Conservation (phyloP, 2,329 filamentous ascomycete species). For the Pseudogymnoascus verrucosus region DNA sequence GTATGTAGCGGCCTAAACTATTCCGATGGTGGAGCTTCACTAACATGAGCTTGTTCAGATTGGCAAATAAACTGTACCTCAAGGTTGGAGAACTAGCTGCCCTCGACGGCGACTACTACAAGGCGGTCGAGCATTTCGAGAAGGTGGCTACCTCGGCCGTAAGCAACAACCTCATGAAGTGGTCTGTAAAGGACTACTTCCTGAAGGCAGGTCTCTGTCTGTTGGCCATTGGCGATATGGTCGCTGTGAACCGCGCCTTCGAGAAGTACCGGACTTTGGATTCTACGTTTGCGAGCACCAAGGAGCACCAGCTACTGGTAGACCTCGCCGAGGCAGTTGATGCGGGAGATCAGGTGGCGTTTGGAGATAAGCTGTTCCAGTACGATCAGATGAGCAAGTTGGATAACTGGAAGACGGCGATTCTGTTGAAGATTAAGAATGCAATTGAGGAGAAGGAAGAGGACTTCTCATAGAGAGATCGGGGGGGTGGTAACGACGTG, state of each 20-base stretch:
- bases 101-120: constrained; percentile 74
- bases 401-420: constrained; percentile 93
- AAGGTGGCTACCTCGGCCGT: constrained; percentile 70
- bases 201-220: constrained; percentile 91
- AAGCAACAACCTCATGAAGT: constrained; percentile 87
- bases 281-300: constrained; percentile 64
- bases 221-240: constrained; percentile 63
- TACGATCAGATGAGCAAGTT: constrained; percentile 89
- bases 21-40: constrained; percentile 3
- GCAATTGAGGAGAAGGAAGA: constrained; percentile 65
- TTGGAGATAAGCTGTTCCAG: constrained; percentile 78
- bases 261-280: constrained; percentile 77
- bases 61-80: constrained; percentile 88
- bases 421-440: constrained; percentile 76
- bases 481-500: not conserved
- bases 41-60: constrained; percentile 36
- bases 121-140: constrained; percentile 75
- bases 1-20: constrained; percentile 39
- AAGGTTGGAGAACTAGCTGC: constrained; percentile 87
- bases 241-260: constrained; percentile 70
- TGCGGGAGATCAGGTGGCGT: constrained; percentile 70
- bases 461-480: constrained; percentile 54
- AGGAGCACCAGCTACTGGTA: constrained; percentile 72
- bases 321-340: constrained; percentile 72
- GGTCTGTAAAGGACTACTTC: constrained; percentile 92